Conservation (phyloP, 257 asterid species). For the Ehretia macrophylla region DNA sequence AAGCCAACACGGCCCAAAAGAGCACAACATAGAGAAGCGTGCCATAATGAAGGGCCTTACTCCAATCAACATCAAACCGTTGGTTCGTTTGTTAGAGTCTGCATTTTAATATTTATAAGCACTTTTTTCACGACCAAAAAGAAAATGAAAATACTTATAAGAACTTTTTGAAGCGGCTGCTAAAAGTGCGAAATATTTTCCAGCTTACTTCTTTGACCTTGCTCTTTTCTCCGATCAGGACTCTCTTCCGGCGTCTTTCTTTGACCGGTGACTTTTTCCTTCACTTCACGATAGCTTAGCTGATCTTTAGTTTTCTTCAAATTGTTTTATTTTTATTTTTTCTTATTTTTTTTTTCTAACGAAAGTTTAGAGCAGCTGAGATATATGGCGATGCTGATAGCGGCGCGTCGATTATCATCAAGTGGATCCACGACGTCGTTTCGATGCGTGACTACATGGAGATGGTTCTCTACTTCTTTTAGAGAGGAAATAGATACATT, state of each 20-base stretch:
- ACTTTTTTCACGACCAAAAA: too few relatives aligned
- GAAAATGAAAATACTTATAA: too few relatives aligned
- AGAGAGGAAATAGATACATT: conserved; percentile 91
- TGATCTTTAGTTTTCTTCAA: background rate
- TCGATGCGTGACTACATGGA: conserved; percentile 35
- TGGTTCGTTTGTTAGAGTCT: background rate
- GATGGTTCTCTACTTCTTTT: conserved; percentile 58
- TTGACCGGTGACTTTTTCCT: background rate
- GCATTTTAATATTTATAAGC: too few relatives aligned
- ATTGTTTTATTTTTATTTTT: background rate
- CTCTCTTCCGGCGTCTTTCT: background rate
- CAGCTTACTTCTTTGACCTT: background rate
- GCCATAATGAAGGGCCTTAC: background rate
- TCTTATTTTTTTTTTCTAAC: background rate
- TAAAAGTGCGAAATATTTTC: background rate
- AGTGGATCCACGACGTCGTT: conserved; percentile 32
- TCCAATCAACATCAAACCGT: background rate
- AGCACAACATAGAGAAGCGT: background rate
- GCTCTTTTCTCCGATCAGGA: background rate
- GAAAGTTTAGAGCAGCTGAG: background rate
- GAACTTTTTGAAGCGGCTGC: background rate
- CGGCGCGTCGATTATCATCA: conserved; percentile 50
- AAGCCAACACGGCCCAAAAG: background rate
- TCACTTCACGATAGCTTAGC: background rate
- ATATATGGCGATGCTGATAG: conserved; percentile 46